phyloP scores from a whole-genome alignment of 2,329 filamentous ascomycete genomes.

The Ascocoryne sarcoides region DNA sequence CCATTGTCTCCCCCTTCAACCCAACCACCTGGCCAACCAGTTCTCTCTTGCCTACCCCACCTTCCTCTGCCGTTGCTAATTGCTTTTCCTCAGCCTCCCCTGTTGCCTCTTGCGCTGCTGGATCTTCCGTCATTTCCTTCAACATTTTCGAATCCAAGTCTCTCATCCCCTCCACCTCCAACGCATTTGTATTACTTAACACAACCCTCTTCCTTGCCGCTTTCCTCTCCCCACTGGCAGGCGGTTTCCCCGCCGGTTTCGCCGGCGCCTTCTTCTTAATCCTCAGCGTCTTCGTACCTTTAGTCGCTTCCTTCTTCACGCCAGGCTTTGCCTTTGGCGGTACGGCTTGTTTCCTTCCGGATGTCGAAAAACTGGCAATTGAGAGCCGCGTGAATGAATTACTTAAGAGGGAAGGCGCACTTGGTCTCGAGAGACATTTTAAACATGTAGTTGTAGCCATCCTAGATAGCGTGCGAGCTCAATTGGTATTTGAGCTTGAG shows the following conservation, averaged over 20 bases:
- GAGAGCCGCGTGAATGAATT: slow-evolving; percentile 21
- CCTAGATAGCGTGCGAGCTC: slow-evolving; percentile 2
- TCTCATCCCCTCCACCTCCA: slow-evolving; percentile 62
- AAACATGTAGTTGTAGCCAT: slow-evolving; percentile 52
- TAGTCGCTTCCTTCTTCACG: slow-evolving; percentile 4
- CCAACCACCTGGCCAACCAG: slow-evolving; percentile 58
- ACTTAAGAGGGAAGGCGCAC: slow-evolving; percentile 22
- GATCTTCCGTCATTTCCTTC: slow-evolving; percentile 55
- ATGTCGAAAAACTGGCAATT: slow-evolving; percentile 25
- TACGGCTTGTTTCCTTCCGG: slow-evolving; percentile 8
- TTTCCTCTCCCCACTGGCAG: slow-evolving; percentile 72
- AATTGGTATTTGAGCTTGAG: too few species aligned
- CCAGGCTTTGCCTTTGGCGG: slow-evolving; percentile 6
- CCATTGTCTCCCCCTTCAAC: slow-evolving; percentile 61
- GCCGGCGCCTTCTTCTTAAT: slow-evolving; percentile 40
- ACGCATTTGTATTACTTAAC: slow-evolving; percentile 87
- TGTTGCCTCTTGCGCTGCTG: slow-evolving; percentile 52
- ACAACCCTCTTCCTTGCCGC: slow-evolving; percentile 81
- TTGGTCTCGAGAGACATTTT: slow-evolving; percentile 46
- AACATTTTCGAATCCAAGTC: slow-evolving; percentile 50
- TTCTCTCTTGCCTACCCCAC: too few species aligned
- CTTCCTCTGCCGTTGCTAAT: neutral
- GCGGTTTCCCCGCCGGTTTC: slow-evolving; percentile 38
- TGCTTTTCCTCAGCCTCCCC: slow-evolving; percentile 35
- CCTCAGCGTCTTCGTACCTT: slow-evolving; percentile 17